Percentiles rank a stretch among this genome's conserved stretches.
Conservation (phyloP, 148 eudicot species). For the Euryodendron excelsum region DNA sequence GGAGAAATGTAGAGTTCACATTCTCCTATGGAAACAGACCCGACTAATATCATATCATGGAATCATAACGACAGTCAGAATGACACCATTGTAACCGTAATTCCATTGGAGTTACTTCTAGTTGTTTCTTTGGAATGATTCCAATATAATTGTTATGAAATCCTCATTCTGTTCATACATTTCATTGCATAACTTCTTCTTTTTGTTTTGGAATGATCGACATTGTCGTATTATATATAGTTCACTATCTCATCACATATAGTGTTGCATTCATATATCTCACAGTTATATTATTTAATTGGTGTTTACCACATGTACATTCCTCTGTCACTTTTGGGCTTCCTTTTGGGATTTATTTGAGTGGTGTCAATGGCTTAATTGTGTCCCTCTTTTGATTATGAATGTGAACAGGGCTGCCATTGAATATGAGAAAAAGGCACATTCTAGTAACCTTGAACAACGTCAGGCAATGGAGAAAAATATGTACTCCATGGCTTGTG, state of each 20-base stretch:
- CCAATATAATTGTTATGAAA: background rate
- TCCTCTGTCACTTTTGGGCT: background rate
- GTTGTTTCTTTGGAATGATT: background rate
- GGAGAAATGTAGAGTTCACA: background rate
- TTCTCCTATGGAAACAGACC: background rate
- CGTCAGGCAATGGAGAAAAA: conserved; percentile 61
- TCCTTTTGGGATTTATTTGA: background rate
- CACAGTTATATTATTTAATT: background rate
- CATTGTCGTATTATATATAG: background rate
- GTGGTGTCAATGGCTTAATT: background rate
- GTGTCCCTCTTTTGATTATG: conserved; percentile 9
- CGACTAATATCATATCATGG: too few species aligned
- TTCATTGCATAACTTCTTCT: background rate
- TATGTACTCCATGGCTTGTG: conserved; percentile 42
- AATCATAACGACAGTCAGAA: background rate
- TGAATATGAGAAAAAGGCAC: conserved; percentile 63
- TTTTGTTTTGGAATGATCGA: background rate
- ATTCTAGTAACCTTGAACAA: conserved; percentile 42
- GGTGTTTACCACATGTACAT: background rate
- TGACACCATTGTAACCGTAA: background rate
- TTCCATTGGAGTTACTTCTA: background rate
- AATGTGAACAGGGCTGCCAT: conserved; percentile 56
- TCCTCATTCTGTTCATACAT: background rate
- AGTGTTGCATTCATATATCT: background rate
- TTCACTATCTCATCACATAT: background rate